phyloP scores from a whole-genome alignment of 1,284 basidiomycete species.

The Pseudozyma sp. region DNA sequence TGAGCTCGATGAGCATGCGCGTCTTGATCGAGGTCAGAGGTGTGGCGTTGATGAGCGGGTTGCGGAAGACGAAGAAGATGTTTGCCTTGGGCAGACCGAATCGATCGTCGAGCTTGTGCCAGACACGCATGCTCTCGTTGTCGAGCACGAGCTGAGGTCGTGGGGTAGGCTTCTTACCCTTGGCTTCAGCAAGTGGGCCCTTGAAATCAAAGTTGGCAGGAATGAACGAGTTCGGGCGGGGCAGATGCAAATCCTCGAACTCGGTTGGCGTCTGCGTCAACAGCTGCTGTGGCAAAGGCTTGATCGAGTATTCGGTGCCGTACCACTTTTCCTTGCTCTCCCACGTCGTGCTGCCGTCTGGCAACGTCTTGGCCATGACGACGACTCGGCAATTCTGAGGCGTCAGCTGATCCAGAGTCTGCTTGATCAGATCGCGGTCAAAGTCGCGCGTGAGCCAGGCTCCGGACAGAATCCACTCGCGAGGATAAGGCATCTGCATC shows the following conservation, averaged over 20 bases:
- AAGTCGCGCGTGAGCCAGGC: conserved; percentile 82
- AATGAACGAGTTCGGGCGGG: conserved; percentile 66
- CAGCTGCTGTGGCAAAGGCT: conserved; percentile 51
- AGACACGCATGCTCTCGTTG: conserved; percentile 58
- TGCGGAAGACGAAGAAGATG: conserved; percentile 63
- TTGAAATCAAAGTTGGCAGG: conserved; percentile 61
- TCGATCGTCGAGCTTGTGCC: conserved; percentile 69
- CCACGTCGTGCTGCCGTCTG: conserved; percentile 56
- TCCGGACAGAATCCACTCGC: conserved; percentile 81
- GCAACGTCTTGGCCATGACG: conserved; percentile 77
- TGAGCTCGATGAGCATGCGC: conserved; percentile 84
- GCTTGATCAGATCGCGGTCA: conserved; percentile 77
- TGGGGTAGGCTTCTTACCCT: conserved; percentile 51
- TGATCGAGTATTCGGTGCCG: conserved; percentile 66
- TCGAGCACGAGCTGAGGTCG: conserved; percentile 62
- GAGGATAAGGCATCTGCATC: conserved; percentile 84
- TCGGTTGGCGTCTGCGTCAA: conserved; percentile 29
- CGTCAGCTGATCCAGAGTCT: conserved; percentile 76
- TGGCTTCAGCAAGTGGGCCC: conserved; percentile 32
- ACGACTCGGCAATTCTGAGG: conserved; percentile 78
- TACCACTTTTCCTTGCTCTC: conserved; percentile 67
- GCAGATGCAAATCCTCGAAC: conserved; percentile 62
- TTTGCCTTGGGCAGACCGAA: conserved; percentile 68
- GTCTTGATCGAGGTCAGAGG: conserved; percentile 70
- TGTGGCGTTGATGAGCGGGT: conserved; percentile 68